Percentiles rank a stretch among this genome's conserved stretches.
Evolutionary conservation across 495 filamentous ascomycete species (phyloP).

Genomic region (Viridothelium virens): DNA sequence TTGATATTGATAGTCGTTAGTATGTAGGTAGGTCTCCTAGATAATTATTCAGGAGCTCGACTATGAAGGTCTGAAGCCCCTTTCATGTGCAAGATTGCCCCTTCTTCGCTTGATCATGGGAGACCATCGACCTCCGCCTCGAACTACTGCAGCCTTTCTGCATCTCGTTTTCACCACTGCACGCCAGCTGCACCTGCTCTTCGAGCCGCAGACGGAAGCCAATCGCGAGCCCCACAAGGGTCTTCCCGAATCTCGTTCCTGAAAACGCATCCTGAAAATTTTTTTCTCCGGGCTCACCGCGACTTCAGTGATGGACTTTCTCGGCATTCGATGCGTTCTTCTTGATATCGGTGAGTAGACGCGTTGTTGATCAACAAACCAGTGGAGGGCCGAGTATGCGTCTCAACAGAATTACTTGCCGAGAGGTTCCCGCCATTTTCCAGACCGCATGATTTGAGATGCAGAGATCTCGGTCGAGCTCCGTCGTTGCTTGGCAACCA

Average conservation of each 20-base stretch:
- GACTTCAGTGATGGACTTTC: neutral
- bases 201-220: neutral
- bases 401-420: neutral
- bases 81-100: no score
- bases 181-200: neutral
- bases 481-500: neutral
- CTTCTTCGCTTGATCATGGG: no score
- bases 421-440: neutral
- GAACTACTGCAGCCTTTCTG: neutral
- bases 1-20: neutral
- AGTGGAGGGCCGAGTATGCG: neutral
- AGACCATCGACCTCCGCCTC: no score
- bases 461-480: neutral
- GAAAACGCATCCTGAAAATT: neutral
- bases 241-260: constrained; percentile 5
- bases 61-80: no score
- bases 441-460: neutral
- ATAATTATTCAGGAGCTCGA: no score
- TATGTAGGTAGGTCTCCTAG: no score
- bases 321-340: constrained; percentile 15
- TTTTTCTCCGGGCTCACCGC: constrained; percentile 11
- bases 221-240: constrained; percentile 9
- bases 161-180: neutral
- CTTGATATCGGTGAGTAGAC: constrained; percentile 21
- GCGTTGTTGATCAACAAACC: constrained; percentile 9